Evolutionary conservation across 1,284 basidiomycete genomes (phyloP), one percentile per base, ranked within the genome.

Genomic region (Malassezia furfur): DNA sequence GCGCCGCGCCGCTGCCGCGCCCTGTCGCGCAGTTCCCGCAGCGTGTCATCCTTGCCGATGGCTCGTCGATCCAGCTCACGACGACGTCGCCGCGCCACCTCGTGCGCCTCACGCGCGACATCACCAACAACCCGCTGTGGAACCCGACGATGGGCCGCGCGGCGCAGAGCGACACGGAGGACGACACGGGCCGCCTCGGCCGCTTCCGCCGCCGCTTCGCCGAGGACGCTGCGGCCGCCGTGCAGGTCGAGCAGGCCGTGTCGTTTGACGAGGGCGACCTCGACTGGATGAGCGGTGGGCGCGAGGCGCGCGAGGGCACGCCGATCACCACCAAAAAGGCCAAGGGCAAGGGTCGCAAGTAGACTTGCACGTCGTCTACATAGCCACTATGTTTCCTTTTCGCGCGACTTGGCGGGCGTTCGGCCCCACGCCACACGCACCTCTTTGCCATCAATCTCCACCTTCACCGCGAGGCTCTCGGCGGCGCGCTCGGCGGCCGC

Each of bases 401-500:
- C 11, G 21, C 10, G 19, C 35, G 34, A 2, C 31, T 49, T 37
- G 22, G 48, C 14, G 8, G 28, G 19, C 1, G 19, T 74, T 41
- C 80, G 68, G 0, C 80, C 94, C 93, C 93, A 98, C 60, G 85
- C 87, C 10, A 96, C 81, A 45, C 81, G 79, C 9, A 87, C 82
- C 50, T 80, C 80, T 67, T 86, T 83, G 1, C 84, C 86, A 30
- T 86, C 84, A 37, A 96, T 79, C 65, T 91, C 87, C 21, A 98
- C 80, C 3, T 91, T 91, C 59, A 85, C 83, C 14, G 87, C 82
- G 82, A 91, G 88, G 9, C 85, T 84, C 62, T 85, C 81, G 0
- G 91, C 91, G 0, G 88, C 90, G 8, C 79, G 77, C 75, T 99
- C 94, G 12, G 94, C 91, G 15, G 82, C 79, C 2, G 79, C 71